Evolutionary conservation across 2,329 filamentous ascomycete genomes (phyloP), one percentile per base, ranked within the genome.

Genomic region (Colletotrichum scovillei): DNA sequence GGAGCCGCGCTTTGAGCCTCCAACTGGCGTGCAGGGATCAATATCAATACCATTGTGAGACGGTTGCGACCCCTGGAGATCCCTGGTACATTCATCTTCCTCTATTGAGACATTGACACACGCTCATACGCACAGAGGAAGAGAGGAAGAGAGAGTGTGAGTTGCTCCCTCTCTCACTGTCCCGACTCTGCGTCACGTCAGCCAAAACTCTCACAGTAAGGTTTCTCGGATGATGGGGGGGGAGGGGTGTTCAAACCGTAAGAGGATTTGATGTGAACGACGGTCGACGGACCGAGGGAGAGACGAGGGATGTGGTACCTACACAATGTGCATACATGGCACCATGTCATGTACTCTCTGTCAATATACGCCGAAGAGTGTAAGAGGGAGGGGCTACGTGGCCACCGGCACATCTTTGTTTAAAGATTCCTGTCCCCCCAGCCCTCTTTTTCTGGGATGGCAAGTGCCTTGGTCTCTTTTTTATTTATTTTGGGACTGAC

Each of bases 1-100:
- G 28, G 60, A 53, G 60, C 60, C 28, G 70, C 70, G 70, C 67
- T 73, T 73, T 70, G 67, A 73, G 70, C 70, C 70, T 70, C 67
- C 60, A 56, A 26, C 60, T 73, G 70, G 67, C 67, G 67, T 73
- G 60, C 70, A 73, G 67, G 67, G 70, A 73, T 70, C 67, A 66
- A 73, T 65, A 73, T 70, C 67, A 66, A 73, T 65, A 60, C 67
- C 55, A 70, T 65, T 73, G 70, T 70, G 70, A 73, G 70, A 73
- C 70, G 67, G 60, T 22, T 22, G 26, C 46, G 67, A 38, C 60
- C 67, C 70, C 70, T 62, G 60, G 49, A 65, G 55, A 70, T 70
- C 67, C 60, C 60, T 70, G 60, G 35, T 42, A 24, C 38, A 19
- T 42, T 42, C 5, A 52, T 57, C 26, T 14, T n/a, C 28, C n/a